Percentiles rank a stretch among this genome's conserved stretches.
phyloP scores from a whole-genome alignment of 1,139 yeast genomes.

The Geotrichum carabidarum region DNA sequence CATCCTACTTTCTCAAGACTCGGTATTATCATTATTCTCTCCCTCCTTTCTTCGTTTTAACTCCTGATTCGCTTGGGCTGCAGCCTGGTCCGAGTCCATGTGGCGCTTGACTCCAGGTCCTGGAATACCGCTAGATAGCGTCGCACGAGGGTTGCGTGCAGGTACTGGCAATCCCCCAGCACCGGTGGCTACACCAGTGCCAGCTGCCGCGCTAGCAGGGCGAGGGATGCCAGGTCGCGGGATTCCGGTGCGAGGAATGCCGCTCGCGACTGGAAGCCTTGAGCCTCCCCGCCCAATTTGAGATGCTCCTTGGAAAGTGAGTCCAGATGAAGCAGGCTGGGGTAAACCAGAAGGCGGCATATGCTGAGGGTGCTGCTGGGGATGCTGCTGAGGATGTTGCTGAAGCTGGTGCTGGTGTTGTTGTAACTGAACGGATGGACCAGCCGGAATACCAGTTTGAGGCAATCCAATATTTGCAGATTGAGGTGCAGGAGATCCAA shows the following conservation, averaged over 20 bases:
- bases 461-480: background rate
- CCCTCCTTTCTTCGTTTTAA: slow-evolving; percentile 2
- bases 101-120: slow-evolving; percentile 10
- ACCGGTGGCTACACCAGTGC: background rate
- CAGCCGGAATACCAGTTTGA: background rate
- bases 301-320: background rate
- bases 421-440: background rate
- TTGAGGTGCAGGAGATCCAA: background rate
- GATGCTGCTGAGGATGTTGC: background rate
- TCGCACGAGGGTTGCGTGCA: background rate
- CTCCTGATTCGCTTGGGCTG: slow-evolving; percentile 1
- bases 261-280: background rate
- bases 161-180: background rate
- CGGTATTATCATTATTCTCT: background rate
- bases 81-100: slow-evolving; percentile 4
- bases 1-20: background rate
- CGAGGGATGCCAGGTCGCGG: slow-evolving; percentile 7
- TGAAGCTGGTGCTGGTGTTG: background rate
- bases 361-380: background rate
- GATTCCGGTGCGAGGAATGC: slow-evolving; percentile 4
- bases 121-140: slow-evolving; percentile 14
- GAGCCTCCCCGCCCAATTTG: background rate
- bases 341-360: background rate
- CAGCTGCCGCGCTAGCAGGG: background rate
- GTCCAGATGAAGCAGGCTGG: background rate